Evolutionary conservation across 495 filamentous ascomycete species (phyloP), one percentile per base, ranked within the genome.

Genomic region (Xanthoparmelia taractica): DNA sequence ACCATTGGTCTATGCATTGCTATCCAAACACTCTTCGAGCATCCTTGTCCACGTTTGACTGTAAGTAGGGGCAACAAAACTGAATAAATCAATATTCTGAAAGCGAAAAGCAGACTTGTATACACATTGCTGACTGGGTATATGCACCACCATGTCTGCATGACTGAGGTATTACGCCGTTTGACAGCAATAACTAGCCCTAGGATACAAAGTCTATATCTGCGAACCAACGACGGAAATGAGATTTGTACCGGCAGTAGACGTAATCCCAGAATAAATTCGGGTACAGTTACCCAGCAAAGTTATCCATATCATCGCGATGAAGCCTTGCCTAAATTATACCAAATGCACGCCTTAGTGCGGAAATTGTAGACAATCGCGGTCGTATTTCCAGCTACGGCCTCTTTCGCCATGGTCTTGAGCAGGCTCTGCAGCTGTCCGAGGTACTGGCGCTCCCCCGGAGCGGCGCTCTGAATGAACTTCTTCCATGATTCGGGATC

Each of bases 401-500:
- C 80, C 70, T 88, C 82, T 63, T 79, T 80, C 47, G 83, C 83
- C 71, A 86, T 76, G 54, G 81, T 81, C 13, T 72, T 71, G 25
- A 98, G 79, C 67, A 96, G 76, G 50, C 91, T 89, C 68, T 94
- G 88, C 47, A 97, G 79, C 69, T 97, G 89, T 50, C 83, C 79
- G n/a, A 96, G 77, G 69, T 97, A 97, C 69, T 88, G 85, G 58
- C 90, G 83, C 72, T 98, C 94, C 4, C 79, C 83, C 45, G 88
- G 81, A 10, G 87, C 85, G 8, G 89, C 86, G 47, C 79, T 83
- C 70, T 97, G 91, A 63, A 92, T 89, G 20, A 91, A 85, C 55
- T 77, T 80, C 33, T 88, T 85, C 94, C 94, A 98, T 67, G 85
- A 88, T 66, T 97, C 94, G 20, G 87, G 74, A 66, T 97, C 92